A percentile compares a stretch with the other conserved stretches of the same genome.
phyloP scores from a whole-genome alignment of 805 yeast species.

The Henningerozyma blattae region DNA sequence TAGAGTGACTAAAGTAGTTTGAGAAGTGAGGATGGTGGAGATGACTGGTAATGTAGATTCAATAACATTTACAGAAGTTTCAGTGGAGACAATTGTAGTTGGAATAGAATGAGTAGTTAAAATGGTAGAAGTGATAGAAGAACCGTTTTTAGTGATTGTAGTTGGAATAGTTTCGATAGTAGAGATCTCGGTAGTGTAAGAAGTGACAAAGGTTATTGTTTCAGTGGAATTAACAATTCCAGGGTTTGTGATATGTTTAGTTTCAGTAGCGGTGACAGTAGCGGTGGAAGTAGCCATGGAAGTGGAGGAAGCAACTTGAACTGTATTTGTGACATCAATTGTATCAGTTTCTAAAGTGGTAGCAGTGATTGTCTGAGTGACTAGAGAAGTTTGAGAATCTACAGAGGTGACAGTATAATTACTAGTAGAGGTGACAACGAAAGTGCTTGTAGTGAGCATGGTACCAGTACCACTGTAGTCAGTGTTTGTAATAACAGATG shows the following conservation, averaged over 20 bases:
- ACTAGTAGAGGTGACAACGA: no score
- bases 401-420: neutral
- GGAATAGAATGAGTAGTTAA: neutral
- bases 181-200: neutral
- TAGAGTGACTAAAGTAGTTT: no score
- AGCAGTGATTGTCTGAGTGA: no score
- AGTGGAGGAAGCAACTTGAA: neutral
- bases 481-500: no score
- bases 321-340: neutral
- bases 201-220: neutral
- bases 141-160: neutral
- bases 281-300: neutral
- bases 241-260: neutral
- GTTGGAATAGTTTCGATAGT: neutral
- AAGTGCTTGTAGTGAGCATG: no score
- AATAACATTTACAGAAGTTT: neutral
- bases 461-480: no score
- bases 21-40: no score
- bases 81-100: neutral
- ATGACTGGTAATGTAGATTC: no score
- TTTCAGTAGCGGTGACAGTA: neutral
- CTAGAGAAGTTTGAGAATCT: neutral
- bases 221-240: neutral
- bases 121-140: neutral
- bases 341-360: slow-evolving; percentile 1